Evolutionary conservation across 2,329 filamentous ascomycete genomes (phyloP), one percentile per base, ranked within the genome.

Genomic region (Ophiostoma fasciatum): DNA sequence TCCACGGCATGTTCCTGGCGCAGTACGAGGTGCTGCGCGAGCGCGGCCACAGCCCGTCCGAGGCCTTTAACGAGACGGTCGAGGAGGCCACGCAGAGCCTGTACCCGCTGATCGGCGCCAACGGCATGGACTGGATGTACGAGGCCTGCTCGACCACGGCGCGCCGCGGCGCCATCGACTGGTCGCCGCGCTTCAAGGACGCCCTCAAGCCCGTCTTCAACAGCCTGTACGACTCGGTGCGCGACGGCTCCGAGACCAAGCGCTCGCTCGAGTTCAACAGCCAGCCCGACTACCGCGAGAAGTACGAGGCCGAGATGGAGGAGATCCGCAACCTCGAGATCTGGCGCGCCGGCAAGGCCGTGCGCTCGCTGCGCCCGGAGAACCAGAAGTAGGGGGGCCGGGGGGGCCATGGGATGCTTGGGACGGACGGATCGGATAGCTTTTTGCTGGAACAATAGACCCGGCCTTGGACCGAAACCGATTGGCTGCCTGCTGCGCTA

Each of bases 61-160:
- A 98, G 71, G 90, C 90, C 49, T 98, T 98, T 81, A 98, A 98
- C 77, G 90, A 98, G 84, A 98, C 90, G 49, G 90, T 98, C 50
- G 90, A 98, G 75, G 90, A 98, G 75, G 90, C 90, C 48, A 98
- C 90, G 36, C 90, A 98, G 75, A 84, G 76, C 49, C 72, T 98
- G 57, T 98, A 98, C 75, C 90, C 90, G 47, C 74, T 98, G 57
- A 98, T 98, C 56, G 90, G 88, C 57, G 76, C 74, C 65, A 82
- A 96, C 67, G 90, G 90, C 57, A 96, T 98, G 90, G 90, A 98
- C 73, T 98, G 92, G 85, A 98, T 98, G 90, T 98, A 92, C 71
- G 87, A 88, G 61, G 90, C 90, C 50, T 98, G 90, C 82, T 96
- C 88, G 46, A 98, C 90, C 59, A 98, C 90, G 41, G 90, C 90